Base-by-base conservation (phyloP, 805 yeast species). In the Lipomyces anomalus region DNA sequence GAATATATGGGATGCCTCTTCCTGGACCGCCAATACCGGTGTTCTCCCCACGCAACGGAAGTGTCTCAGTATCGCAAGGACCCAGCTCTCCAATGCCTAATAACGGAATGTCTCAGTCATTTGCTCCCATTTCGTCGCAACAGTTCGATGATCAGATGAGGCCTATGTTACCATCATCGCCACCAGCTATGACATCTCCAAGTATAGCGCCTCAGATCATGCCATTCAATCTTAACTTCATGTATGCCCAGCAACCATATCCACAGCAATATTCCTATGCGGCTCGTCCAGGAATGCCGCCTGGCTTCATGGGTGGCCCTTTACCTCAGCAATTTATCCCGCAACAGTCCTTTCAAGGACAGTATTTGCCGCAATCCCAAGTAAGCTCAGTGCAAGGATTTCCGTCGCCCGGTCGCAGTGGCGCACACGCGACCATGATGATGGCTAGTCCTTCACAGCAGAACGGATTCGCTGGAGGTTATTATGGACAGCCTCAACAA, bases 181-280 rank as follows among this genome's bases (percentile, higher is more conserved):
- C 54, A 11, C 53, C 54, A 6, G 46, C 52, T 13, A 36, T 50
- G 5, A 35, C 47, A 4, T 50, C 54, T 7, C 54, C 54, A 6
- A 42, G 21, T 22, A 36, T 43, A 21, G 48, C 40, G 1, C 42
- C 51, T 2, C 52, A 40, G 37, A 46, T 48, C 46, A 48, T 46
- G 38, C 42, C 47, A 22, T 50, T 48, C 30, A 18, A 34, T 2
- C 41, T 52, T 2, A 22, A 40, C n/a, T 26, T 41, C 40, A 43
- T 48, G 43, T 47, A 47, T 21, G 36, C 43, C 11, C 53, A 34
- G 35, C 52, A 49, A 23, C 48, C 46, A 18, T 43, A 40, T 18
- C 45, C 48, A 2, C 38, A 38, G 4, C 51, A 33, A n/a, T 48
- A 48, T 30, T 21, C 33, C 6, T 26, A 22, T 32, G 20, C 47